phyloP scores from a whole-genome alignment of 768 basidiomycete genomes.

The Rhodotorula diobovata region DNA sequence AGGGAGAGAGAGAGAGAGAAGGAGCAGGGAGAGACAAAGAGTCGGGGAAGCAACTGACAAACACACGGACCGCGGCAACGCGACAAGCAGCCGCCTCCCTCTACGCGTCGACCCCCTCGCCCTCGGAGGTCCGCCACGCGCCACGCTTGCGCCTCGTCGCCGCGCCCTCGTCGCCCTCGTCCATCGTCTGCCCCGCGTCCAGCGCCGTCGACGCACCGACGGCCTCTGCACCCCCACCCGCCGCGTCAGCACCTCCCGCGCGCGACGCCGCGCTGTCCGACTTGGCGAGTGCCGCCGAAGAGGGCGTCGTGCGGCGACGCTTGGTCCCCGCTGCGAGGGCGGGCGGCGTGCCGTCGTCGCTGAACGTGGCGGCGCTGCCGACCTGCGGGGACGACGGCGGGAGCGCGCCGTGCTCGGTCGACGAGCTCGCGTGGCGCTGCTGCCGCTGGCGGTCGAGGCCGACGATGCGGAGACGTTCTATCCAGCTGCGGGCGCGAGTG shows the following conservation, averaged over 20 bases:
- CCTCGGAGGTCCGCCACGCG: not conserved
- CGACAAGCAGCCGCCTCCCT: no score
- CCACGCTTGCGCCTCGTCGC: slow-evolving; percentile 15
- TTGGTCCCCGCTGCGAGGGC: not conserved
- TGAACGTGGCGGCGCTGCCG: not conserved
- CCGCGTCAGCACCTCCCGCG: not conserved
- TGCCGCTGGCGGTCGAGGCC: slow-evolving; percentile 62
- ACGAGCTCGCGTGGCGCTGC: slow-evolving; percentile 2
- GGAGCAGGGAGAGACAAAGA: no score
- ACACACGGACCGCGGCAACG: no score
- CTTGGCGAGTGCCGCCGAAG: not conserved
- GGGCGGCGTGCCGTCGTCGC: not conserved
- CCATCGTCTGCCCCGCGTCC: not conserved
- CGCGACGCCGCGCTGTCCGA: not conserved
- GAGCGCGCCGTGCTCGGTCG: not conserved
- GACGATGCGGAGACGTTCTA: slow-evolving; percentile 70
- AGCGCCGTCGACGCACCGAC: not conserved
- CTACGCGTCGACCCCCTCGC: not conserved
- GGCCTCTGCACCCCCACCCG: not conserved
- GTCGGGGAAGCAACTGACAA: no score
- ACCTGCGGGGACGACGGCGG: not conserved
- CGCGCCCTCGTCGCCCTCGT: slow-evolving; percentile 2
- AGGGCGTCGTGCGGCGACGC: slow-evolving; percentile 4
- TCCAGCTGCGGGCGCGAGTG: slow-evolving; percentile 58
- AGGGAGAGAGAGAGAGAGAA: not conserved